Percentiles rank a stretch among this genome's conserved stretches.
Evolutionary conservation across 73 alveolate species (phyloP).

Genomic region (Symbiodinium pilosum): DNA sequence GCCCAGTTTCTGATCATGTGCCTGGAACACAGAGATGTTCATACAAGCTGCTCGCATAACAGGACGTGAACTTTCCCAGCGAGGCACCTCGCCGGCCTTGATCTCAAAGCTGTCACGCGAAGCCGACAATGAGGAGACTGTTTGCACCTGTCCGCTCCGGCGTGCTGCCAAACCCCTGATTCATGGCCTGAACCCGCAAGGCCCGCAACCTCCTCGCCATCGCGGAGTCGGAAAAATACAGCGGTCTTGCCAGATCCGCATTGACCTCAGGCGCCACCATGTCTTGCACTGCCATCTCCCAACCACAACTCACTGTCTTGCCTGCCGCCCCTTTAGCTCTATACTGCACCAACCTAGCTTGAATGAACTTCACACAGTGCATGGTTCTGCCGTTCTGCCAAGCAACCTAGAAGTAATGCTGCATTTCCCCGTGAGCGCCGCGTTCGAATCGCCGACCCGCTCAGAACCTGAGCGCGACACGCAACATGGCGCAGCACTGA

Average conservation of each 20-base stretch:
- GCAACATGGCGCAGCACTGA: constrained; percentile 11
- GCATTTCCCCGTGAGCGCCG: constrained; percentile 85
- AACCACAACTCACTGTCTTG: too few species aligned
- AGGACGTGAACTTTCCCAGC: too few species aligned
- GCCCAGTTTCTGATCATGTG: constrained; percentile 29
- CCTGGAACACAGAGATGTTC: not conserved
- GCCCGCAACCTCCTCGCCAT: constrained; percentile 59
- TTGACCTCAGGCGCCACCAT: constrained; percentile 27
- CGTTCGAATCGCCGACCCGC: constrained; percentile 22
- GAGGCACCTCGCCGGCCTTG: constrained; percentile 13
- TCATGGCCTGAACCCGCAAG: not conserved
- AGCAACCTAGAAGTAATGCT: constrained; percentile 35
- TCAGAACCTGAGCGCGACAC: constrained; percentile 21
- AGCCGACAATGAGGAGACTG: constrained; percentile 47
- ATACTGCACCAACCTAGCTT: not conserved
- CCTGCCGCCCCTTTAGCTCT: not conserved
- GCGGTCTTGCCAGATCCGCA: constrained; percentile 89
- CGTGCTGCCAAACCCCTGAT: not conserved
- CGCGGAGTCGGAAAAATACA: constrained; percentile 64
- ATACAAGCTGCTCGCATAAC: too few species aligned
- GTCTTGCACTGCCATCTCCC: not conserved
- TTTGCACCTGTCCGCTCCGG: constrained; percentile 33
- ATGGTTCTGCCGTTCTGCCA: not conserved
- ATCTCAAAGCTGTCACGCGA: constrained; percentile 62
- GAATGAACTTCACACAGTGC: not conserved